A percentile compares a stretch with the other conserved stretches of the same genome.
These are phyloP conservation scores for Colletotrichum sp. DNA, from an alignment of 2,329 filamentous ascomycete genomes.

Conservation along the genomic window DNA sequence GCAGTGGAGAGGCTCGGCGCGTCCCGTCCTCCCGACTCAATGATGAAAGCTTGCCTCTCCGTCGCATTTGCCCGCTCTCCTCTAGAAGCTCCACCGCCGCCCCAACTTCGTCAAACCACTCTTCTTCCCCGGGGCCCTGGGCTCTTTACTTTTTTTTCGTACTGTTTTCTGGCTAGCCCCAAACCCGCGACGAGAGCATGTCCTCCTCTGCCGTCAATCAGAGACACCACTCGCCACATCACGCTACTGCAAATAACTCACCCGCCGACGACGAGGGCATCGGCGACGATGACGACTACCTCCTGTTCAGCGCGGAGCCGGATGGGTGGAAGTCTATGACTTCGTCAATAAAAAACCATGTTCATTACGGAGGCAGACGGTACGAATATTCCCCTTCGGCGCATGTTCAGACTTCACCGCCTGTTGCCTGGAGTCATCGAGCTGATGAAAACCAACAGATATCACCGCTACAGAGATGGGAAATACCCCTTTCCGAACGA, in stretches of 20 bases:
- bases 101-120: background rate
- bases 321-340: background rate
- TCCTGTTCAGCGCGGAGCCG: background rate
- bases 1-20: background rate
- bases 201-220: background rate
- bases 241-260: background rate
- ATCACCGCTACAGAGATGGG: background rate
- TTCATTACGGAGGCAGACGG: background rate
- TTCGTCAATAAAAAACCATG: background rate
- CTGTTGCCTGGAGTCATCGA: background rate
- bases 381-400: background rate
- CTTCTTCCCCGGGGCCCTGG: background rate
- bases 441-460: background rate
- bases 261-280: background rate
- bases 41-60: background rate
- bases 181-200: background rate
- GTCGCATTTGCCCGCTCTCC: background rate
- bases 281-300: background rate
- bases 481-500: conserved; percentile 31
- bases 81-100: background rate
- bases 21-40: background rate
- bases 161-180: background rate
- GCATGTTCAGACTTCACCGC: background rate
- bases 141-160: background rate
- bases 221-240: background rate